Base-by-base conservation (phyloP, 2,329 filamentous ascomycete species). In the Cadophora sp. region DNA sequence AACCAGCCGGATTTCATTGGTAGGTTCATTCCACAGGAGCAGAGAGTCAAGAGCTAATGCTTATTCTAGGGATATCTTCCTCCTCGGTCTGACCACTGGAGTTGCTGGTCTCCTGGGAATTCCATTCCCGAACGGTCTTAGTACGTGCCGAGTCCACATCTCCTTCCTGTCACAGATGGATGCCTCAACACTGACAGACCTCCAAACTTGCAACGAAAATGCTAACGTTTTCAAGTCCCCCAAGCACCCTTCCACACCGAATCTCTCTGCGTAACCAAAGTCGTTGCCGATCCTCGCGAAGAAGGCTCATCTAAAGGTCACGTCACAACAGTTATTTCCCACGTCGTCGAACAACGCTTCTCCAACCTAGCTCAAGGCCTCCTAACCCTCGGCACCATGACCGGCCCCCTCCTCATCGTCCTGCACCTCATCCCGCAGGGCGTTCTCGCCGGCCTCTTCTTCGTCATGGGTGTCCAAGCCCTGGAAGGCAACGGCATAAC, bases 1-100 rank as follows among this genome's bases (percentile, higher is more conserved):
- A 95, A 76, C 92, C 92, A 3, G 91, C 92, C 55, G 92, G 92
- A 16, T 95, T 95, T 76, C 92, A 95, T 80, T 95, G 92, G 92
- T 59, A 43, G 14, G 31, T 12, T 8, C 24, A 27, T 11, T n/a
- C 34, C n/a, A 6, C n/a, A 48, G 11, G 6, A 48, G 19, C 11
- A 1, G 19, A 24, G 6, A 58, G 16, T 22, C 29, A 8, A 9
- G 4, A 27, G 31, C 56, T 59, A 37, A 59, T 6, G 12, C 31
- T 5, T 34, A 19, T 9, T 4, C 9, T 16, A 59, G 56, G 62
- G 92, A 95, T 74, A 79, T 95, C 48, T 94, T 94, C 80, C 87
- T 95, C 34, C 87, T 95, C 0, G 92, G 92, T 4, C 81, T 93
- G 31, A 94, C 92, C 1, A 94, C 92, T 0, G 91, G 90, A 61